A percentile compares a stretch with the other conserved stretches of the same genome.
phyloP scores from a whole-genome alignment of 345 rosid genomes.

The Euphorbia pulcherrima region DNA sequence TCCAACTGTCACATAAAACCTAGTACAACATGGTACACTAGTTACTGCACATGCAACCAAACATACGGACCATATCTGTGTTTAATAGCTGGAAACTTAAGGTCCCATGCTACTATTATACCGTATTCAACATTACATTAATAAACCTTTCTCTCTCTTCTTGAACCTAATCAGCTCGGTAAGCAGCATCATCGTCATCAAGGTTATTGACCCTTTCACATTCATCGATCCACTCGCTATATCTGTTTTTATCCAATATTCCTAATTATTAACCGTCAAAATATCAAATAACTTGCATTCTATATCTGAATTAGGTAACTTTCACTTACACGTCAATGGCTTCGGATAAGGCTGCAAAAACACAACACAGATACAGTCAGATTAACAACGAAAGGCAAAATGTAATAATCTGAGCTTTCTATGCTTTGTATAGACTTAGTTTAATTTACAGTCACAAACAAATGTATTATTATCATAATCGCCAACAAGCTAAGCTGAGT shows the following conservation, averaged over 20 bases:
- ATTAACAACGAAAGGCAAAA: background rate
- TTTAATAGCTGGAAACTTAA: background rate
- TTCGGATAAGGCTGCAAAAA: slow-evolving; percentile 74
- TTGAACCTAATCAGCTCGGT: slow-evolving; percentile 4
- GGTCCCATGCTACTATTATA: slow-evolving; percentile 2
- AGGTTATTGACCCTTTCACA: slow-evolving; percentile 37
- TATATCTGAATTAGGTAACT: background rate
- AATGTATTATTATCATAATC: too few relatives aligned
- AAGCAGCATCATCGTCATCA: slow-evolving; percentile 20
- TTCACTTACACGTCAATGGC: slow-evolving; percentile 83
- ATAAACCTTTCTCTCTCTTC: background rate
- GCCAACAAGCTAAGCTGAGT: background rate
- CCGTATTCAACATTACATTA: background rate
- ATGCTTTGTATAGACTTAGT: too few relatives aligned
- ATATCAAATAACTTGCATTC: background rate
- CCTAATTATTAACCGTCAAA: background rate
- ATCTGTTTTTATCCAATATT: slow-evolving; percentile 38
- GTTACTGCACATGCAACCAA: slow-evolving; percentile 1
- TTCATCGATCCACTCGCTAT: slow-evolving; percentile 98
- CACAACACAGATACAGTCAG: slow-evolving; percentile 7
- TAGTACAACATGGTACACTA: background rate
- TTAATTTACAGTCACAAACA: too few relatives aligned
- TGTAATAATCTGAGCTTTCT: background rate
- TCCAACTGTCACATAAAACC: background rate
- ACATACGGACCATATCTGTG: background rate